Evolutionary conservation across 352 stramenopile genomes (phyloP), one percentile per base, ranked within the genome.

Genomic region (Phytophthora sojae): DNA sequence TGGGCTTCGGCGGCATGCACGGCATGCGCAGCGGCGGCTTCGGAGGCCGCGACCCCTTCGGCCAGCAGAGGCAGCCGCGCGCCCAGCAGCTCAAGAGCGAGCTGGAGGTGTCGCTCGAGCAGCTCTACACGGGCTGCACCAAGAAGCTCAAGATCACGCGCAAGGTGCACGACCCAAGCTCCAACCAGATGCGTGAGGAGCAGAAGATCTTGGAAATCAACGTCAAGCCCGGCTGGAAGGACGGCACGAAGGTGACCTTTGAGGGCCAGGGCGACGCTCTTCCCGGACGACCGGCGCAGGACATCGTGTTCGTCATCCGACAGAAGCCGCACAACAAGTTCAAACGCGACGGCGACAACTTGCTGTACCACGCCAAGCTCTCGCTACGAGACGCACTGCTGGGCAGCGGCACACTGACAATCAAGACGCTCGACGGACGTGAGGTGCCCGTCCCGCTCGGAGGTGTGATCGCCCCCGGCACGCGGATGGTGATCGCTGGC

Each of bases 221-320:
- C 65, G 83, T 99, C 3, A 87, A 96, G 37, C 94, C 96, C n/a
- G 98, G 98, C 47, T 99, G 99, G 94, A 95, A 98, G 64, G 86
- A 98, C 49, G 97, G 97, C 53, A 98, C 99, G 44, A 90, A 94
- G 59, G 97, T 99, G 71, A 98, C 93, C 4, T 99, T 99, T 75
- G 97, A 99, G 79, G 88, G 93, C 26, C 79, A 97, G 67, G 90
- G 87, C 23, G 96, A 99, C 59, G 77, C 92, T 66, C 58, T 97
- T 15, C 94, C 96, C 15, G 94, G 96, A 19, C 93, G 96, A 32
- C 92, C 92, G 32, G 79, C 97, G 4, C 97, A 98, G 67, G 95
- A 99, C 76, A 90, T 99, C 60, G 90, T 98, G 66, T 98, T 99
- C 64, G 77, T 98, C 7, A 91, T 99, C 59, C 87, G 95, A 19